Evolutionary conservation across 495 filamentous ascomycete genomes (phyloP), one percentile per base, ranked within the genome.

Genomic region (Penicillium atrosanguineum): DNA sequence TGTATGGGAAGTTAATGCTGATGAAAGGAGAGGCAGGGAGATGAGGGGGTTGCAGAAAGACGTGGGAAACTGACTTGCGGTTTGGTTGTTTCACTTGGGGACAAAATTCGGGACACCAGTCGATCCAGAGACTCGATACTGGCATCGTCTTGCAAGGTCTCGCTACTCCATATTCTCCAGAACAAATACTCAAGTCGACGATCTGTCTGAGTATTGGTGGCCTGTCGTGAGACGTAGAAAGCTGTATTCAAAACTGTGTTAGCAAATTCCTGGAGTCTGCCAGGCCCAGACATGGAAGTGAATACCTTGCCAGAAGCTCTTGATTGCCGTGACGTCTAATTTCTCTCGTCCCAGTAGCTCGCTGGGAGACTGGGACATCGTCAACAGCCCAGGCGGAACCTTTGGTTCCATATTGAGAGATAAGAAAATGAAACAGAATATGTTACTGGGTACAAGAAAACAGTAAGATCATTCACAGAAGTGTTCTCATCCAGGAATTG

Each of bases 381-480:
- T 70, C 42, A 82, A 61, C 57, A 82, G 57, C 72, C 85, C 58
- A 79, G 76, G 47, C 62, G 87, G 51, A 44, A 85, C 52, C 54
- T 74, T 55, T 31, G 55, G 55, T 75, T 83, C 69, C 70, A 73
- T 73, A 21, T 19, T 56, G 44, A 41, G 20, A 37, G 19, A n/a
- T 38, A 21, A 23, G 15, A 7, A 12, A 37, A 12, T 11, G 21
- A 20, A 20, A 21, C 20, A 26, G 7, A 31, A 36, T 40, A 20
- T 26, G 44, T 37, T 15, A 36, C 2, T 34, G 19, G 39, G 7
- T 26, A 23, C 19, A 5, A 39, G 5, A 5, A 23, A 23, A 23
- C 5, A 23, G 23, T 5, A 23, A 23, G 5, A 6, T 31, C 28
- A 31, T 14, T 34, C 31, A 34, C 11, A 14, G 31, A n/a, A 8